Conservation (phyloP, 129 eudicot genomes). For the Arctium minus region DNA sequence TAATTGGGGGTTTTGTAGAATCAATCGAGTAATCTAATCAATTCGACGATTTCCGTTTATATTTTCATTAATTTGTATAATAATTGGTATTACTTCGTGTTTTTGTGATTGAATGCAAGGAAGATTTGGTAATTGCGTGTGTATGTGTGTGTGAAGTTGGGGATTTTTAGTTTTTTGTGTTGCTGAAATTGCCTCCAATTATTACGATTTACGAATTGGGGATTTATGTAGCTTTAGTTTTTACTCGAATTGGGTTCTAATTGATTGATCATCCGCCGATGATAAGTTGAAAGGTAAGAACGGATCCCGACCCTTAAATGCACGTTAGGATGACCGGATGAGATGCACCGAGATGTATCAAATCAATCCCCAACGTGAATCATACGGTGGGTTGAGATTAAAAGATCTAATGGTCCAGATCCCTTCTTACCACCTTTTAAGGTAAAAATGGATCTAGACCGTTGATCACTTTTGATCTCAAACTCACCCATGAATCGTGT, state of each 20-base stretch:
- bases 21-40: neutral
- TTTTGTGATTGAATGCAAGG: slow-evolving; percentile 10
- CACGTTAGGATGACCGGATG: too few species aligned
- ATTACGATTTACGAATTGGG: neutral
- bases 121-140: neutral
- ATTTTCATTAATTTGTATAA: neutral
- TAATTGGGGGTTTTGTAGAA: neutral
- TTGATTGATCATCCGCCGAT: neutral
- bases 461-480: too few species aligned
- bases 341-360: too few species aligned
- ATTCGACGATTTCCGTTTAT: neutral
- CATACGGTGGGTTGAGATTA: too few species aligned
- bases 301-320: too few species aligned
- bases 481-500: too few species aligned
- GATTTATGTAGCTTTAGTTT: neutral
- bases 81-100: neutral
- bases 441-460: too few species aligned
- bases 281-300: too few species aligned
- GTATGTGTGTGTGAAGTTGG: neutral
- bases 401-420: too few species aligned
- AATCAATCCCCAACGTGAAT: too few species aligned
- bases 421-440: too few species aligned
- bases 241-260: neutral
- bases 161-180: neutral
- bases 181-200: slow-evolving; percentile 3